Conservation (phyloP, 2,329 filamentous ascomycete genomes). For the Cryphonectria nitschkei region DNA sequence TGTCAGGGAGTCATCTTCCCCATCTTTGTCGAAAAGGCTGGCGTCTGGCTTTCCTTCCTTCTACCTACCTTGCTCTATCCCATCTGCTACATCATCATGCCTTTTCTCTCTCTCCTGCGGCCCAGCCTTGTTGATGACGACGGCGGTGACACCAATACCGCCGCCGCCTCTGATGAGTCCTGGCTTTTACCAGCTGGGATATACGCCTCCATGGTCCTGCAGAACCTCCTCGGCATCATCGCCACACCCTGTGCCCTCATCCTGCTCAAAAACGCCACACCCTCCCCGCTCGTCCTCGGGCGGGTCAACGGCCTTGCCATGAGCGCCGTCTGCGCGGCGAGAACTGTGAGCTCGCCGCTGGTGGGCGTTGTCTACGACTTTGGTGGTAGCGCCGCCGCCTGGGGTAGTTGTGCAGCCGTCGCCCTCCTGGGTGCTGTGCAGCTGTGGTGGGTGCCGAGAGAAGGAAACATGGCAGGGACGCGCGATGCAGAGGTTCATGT, state of each 20-base stretch:
- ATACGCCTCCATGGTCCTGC: conserved; percentile 66
- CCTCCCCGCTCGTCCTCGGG: conserved; percentile 63
- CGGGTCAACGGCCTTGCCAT: conserved; percentile 75
- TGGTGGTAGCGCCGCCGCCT: conserved; percentile 52
- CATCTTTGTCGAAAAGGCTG: conserved; percentile 52
- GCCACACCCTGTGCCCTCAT: conserved; percentile 71
- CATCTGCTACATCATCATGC: conserved; percentile 69
- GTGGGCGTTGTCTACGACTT: conserved; percentile 69
- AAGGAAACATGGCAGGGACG: not conserved
- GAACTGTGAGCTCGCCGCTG: conserved; percentile 71
- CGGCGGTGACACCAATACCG: conserved; percentile 19
- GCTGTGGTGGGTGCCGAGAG: conserved; percentile 27
- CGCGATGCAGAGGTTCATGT: conserved; percentile 23
- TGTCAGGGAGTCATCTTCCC: conserved; percentile 67
- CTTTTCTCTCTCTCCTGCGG: conserved; percentile 66
- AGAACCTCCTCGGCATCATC: conserved; percentile 70
- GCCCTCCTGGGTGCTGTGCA: conserved; percentile 22
- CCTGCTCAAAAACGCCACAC: conserved; percentile 72
- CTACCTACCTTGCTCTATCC: conserved; percentile 69
- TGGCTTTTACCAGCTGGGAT: conserved; percentile 61
- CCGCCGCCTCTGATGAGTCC: not conserved
- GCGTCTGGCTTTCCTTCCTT: conserved; percentile 69
- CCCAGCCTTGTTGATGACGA: not conserved
- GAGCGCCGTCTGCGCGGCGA: conserved; percentile 70
- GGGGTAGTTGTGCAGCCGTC: conserved; percentile 32